phyloP scores from a whole-genome alignment of 2,329 filamentous ascomycete species.

The Talaromyces sp. region DNA sequence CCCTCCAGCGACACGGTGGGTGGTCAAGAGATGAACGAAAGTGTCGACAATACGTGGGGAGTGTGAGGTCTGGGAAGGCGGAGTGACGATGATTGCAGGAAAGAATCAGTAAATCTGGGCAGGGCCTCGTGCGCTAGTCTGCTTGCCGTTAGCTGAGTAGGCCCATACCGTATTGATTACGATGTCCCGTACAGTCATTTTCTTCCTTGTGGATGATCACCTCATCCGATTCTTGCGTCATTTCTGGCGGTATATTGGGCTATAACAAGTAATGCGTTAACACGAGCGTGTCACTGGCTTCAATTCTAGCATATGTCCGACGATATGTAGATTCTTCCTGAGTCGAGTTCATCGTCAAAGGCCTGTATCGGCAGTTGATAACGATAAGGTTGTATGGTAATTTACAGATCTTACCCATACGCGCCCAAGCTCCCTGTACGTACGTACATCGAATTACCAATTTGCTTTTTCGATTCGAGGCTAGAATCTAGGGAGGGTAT shows the following conservation, averaged over 20 bases:
- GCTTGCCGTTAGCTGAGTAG: neutral
- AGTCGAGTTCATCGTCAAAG: neutral
- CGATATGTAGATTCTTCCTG: neutral
- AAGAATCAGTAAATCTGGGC: conserved; percentile 4
- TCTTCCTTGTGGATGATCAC: neutral
- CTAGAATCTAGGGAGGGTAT: too few relatives aligned
- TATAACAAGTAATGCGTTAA: neutral
- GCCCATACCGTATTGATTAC: neutral
- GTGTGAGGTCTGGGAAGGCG: neutral
- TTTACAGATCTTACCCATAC: neutral
- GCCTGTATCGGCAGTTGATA: neutral
- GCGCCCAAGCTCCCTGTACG: neutral
- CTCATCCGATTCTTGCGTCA: neutral
- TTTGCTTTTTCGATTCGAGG: too few relatives aligned
- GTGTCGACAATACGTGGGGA: neutral
- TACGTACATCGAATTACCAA: neutral
- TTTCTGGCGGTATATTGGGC: neutral
- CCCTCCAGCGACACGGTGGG: neutral
- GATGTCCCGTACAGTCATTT: neutral
- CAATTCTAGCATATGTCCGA: neutral
- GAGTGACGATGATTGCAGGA: conserved; percentile 9
- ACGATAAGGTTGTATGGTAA: conserved; percentile 6
- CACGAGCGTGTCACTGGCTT: neutral
- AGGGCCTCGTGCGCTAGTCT: neutral
- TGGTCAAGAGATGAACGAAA: neutral